Base-by-base conservation (phyloP, 148 eudicot genomes). In the Diospyros lotus region DNA sequence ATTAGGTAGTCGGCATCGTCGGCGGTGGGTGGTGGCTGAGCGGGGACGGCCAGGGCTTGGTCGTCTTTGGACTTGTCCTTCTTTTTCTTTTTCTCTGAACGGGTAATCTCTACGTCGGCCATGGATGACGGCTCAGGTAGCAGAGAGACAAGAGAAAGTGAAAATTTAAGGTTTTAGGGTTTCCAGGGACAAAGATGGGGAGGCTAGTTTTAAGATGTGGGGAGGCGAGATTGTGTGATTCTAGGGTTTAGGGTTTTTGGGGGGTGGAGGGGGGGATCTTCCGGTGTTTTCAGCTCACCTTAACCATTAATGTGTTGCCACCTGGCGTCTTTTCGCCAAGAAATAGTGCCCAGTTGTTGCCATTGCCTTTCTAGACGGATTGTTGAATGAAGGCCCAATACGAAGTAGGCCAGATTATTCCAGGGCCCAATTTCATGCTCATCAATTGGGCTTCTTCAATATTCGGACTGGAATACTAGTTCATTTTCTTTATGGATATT, bases 1-100 rank as follows among this genome's bases (percentile, higher is more conserved):
- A 94, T 94, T 3, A 87, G 70, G 82, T 52, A 88, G 28, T 91
- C 85, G 10, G 69, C 65, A 4, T 54, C 45, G 0, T 46, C 17
- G 51, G 60, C 51, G 45, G 56, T 45, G 60, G 74, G 58, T 52
- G 61, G 56, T 40, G 72, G 1, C 14, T 0, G 17, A 41, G 55
- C 43, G 28, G 28, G 28, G 17, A 64, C 12, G 53, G 58, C 18
- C 39, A 28, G 48, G 50, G 44, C 51, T 59, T 81, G 75, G 18
- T 72, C 75, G 14, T 28, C 56, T 1, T 53, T 73, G 75, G 74
- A 58, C 73, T 83, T 86, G 84, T 58, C 71, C 55, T 88, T 86
- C 82, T 86, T 85, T 80, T 88, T 88, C 82, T 89, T 91, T 80
- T 86, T 86, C 74, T 81, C 85, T 0, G 91, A 81, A 51, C 77